Percentiles rank a stretch among this genome's conserved stretches.
Conservation (phyloP, 2,329 filamentous ascomycete species). For the Mariannaea elegans region DNA sequence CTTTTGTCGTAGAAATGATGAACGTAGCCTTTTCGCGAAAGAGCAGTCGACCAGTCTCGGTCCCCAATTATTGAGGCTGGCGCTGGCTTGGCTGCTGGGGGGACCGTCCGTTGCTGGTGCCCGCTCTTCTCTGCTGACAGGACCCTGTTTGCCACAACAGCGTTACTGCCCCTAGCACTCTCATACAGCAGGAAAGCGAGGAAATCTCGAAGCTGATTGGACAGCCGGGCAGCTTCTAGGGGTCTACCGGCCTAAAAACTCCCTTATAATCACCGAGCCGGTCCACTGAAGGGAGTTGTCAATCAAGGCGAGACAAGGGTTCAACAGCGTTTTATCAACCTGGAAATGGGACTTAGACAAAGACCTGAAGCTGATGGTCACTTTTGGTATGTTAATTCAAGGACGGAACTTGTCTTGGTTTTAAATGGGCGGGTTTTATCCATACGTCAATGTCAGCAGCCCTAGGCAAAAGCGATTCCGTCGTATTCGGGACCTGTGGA, state of each 20-base stretch:
- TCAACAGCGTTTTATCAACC: conserved; percentile 1
- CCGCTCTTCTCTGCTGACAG: conserved; percentile 11
- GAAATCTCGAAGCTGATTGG: conserved; percentile 28
- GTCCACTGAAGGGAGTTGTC: conserved; percentile 6
- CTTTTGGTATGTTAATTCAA: conserved; percentile 6
- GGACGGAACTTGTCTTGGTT: not conserved
- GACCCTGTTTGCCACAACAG: conserved; percentile 16
- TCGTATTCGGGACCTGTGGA: conserved; percentile 20
- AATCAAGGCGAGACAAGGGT: conserved; percentile 19
- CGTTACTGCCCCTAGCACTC: no score
- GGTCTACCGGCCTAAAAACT: not conserved
- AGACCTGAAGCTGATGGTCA: not conserved
- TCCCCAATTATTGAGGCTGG: conserved; percentile 42
- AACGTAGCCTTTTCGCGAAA: conserved; percentile 46
- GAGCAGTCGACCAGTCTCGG: conserved; percentile 21
- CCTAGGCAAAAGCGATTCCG: conserved; percentile 5
- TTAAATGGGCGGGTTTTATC: not conserved
- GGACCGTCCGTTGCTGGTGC: conserved; percentile 23
- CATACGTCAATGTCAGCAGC: conserved; percentile 4
- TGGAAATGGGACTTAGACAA: not conserved
- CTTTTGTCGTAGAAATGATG: conserved; percentile 42
- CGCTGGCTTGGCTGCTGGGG: conserved; percentile 36
- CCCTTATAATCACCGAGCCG: conserved; percentile 9
- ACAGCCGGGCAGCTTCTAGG: not conserved
- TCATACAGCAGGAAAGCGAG: not conserved